Percentiles rank a stretch among this genome's conserved stretches.
phyloP scores from a whole-genome alignment of 768 basidiomycete genomes.

The Hericium rajendrae region DNA sequence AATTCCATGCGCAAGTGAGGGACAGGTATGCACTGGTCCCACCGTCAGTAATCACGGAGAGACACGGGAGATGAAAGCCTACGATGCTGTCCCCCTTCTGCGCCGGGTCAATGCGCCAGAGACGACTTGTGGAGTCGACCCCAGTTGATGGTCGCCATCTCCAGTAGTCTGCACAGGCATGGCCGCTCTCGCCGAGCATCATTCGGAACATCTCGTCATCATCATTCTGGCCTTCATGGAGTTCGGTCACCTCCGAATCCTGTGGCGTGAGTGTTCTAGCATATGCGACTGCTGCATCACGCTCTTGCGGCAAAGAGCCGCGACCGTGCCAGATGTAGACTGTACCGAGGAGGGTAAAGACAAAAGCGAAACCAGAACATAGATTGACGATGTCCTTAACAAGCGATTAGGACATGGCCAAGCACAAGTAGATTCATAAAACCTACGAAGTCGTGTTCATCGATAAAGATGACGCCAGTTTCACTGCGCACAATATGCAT shows the following conservation, averaged over 20 bases:
- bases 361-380: slow-evolving; percentile 82
- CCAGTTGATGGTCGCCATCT: slow-evolving; percentile 46
- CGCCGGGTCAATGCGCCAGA: slow-evolving; percentile 49
- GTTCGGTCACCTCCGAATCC: slow-evolving; percentile 37
- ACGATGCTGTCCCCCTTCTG: slow-evolving; percentile 6
- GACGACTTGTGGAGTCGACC: slow-evolving; percentile 31
- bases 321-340: slow-evolving; percentile 78
- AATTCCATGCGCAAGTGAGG: no score
- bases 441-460: slow-evolving; percentile 64
- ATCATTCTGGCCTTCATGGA: slow-evolving; percentile 57
- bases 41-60: no score
- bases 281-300: slow-evolving; percentile 53
- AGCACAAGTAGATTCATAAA: not conserved
- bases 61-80: no score
- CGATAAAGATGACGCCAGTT: slow-evolving; percentile 45
- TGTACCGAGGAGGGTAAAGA: slow-evolving; percentile 57
- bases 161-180: slow-evolving; percentile 80
- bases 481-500: slow-evolving; percentile 65
- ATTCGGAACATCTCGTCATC: slow-evolving; percentile 82
- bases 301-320: slow-evolving; percentile 53
- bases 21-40: no score
- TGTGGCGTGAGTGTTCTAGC: slow-evolving; percentile 36
- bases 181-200: slow-evolving; percentile 67
- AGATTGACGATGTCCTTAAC: slow-evolving; percentile 51
- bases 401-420: not conserved